Evolutionary conservation across 441 rosid genomes (phyloP).

Genomic region (Hura crepitans): DNA sequence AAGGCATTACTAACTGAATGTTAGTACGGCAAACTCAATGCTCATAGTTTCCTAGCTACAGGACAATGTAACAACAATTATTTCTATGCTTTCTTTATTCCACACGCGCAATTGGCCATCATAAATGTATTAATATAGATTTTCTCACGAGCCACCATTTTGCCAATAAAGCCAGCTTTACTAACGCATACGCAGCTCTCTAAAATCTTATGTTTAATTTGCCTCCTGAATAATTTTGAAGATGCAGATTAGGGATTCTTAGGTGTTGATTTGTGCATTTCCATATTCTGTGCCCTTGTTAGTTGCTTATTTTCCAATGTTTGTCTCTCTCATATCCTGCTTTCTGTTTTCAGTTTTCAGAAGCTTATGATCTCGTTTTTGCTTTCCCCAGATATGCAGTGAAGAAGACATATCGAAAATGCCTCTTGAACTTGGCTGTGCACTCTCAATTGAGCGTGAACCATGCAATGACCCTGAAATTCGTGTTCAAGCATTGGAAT

Average conservation of each 20-base stretch:
- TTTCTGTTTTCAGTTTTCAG: slow-evolving; percentile 5
- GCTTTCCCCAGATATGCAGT: slow-evolving; percentile 44
- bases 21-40: neutral
- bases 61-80: slow-evolving; percentile 1
- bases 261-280: neutral
- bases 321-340: slow-evolving; percentile 1
- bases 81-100: neutral
- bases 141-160: neutral
- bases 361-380: slow-evolving; percentile 14
- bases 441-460: slow-evolving; percentile 81
- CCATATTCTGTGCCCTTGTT: neutral
- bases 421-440: slow-evolving; percentile 87
- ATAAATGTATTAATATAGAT: neutral
- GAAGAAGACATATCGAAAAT: slow-evolving; percentile 66
- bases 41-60: neutral
- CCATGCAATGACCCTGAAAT: slow-evolving; percentile 74
- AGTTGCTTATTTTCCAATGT: neutral
- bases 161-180: neutral
- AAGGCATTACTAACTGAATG: neutral
- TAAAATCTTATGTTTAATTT: neutral
- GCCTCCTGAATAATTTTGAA: neutral
- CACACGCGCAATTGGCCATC: slow-evolving; percentile 2
- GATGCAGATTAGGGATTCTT: neutral
- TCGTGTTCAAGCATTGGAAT: slow-evolving; percentile 71
- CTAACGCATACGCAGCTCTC: neutral